Base-by-base conservation (phyloP, 805 yeast species). In the Kazachstania psychrophila region DNA sequence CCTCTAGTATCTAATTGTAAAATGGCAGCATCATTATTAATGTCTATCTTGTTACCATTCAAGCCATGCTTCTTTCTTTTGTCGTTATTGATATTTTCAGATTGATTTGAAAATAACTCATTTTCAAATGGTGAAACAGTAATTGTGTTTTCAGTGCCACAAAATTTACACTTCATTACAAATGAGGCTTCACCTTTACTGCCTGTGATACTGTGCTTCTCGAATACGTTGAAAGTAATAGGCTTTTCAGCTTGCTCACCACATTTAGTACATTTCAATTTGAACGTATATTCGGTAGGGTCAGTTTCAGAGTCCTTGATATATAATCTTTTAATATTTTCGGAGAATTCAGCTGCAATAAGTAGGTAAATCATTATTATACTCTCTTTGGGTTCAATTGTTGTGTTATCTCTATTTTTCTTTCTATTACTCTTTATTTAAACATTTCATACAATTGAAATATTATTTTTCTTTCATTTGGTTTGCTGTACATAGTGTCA, bases 1-100 rank as follows among this genome's bases (percentile, higher is more conserved):
- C 98, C 98, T 48, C 98, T 75, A 33, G 87, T 72, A 51, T 92
- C 97, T 38, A 92, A 73, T 28, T 75, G 75, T 22, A 87, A 64
- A 22, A 88, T 52, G 2, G 60, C 48, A n/a, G 63, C 52, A 16
- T 36, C 38, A 11, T 51, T 43, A 12, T 32, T 38, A 3, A 40
- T 38, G 6, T 46, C 31, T 31, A 44, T 40, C 19, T 36, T 36
- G 14, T 36, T 36, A 31, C 39, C 39, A 27, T 42, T 50, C 26
- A 57, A 39, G 11, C 56, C 54, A 26, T 42, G 44, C 34, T 58
- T 57, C 41, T 56, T 56, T 28, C 61, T 49, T 28, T 43, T 47
- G 5, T 38, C 44, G 23, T 47, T 41, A 18, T 40, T 36, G 16
- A 44, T 42, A 15, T 48, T 43, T 12, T 36, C 34, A n/a, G 25